Base-by-base conservation (phyloP, 2,329 filamentous ascomycete species). In the Fusarium duplospermum region DNA sequence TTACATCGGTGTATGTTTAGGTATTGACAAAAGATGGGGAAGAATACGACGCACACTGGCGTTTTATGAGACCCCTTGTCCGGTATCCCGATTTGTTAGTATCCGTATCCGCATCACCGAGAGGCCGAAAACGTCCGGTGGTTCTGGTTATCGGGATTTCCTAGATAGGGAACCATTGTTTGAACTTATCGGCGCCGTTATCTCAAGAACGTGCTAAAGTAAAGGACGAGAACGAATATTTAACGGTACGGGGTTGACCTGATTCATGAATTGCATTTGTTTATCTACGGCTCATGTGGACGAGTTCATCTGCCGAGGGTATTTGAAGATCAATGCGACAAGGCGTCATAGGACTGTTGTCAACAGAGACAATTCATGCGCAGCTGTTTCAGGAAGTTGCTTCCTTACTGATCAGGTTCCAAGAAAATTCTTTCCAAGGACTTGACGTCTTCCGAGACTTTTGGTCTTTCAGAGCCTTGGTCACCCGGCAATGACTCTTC, bases 401-500 rank as follows among this genome's bases (percentile, higher is more conserved):
- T 35, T 64, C 50, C 60, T 42, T 20, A 14, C 13, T 45, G 40
- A 45, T 45, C 56, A 69, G 59, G 38, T 54, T 31, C 13, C 18
- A 16, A 45, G 7, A 47, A 27, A 47, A 29, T 50, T 14, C 18
- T 20, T 31, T 20, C 27, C 47, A 54, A 54, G 47, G 47, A 20
- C 47, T 54, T 29, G 6, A 52, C 42, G 52, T 52, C 47, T 31
- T n/a, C 27, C 27, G 27, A 31, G 27, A 31, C 27, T 20, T 47
- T 54, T 8, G 18, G n/a, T 14, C 47, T 20, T 45, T 56, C 64
- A 62, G 57, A 24, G 24, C 16, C 16, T 63, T 56, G 67, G 70
- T 69, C 67, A 64, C 33, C 71, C 62, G 67, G 67, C 69, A 52
- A 74, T 74, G 66, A 70, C 72, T 75, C 70, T 63, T 69, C 40